Evolutionary conservation across 2,329 filamentous ascomycete species (phyloP).

Genomic region (Penicillium sp.): DNA sequence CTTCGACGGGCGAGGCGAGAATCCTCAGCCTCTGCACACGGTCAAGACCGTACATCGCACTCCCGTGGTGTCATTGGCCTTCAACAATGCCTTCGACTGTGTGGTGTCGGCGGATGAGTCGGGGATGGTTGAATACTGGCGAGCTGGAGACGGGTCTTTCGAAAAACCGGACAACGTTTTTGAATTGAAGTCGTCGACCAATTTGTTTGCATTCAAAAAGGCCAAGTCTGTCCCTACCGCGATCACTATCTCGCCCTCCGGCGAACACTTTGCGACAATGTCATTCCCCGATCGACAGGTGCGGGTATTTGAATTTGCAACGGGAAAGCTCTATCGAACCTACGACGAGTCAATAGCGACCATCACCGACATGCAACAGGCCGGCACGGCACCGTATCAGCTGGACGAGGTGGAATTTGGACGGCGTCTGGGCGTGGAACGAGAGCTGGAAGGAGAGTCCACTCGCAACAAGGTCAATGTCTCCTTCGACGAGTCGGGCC

Average conservation of each 20-base stretch:
- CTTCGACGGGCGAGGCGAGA: slow-evolving; percentile 87
- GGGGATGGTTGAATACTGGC: slow-evolving; percentile 98
- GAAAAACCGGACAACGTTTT: slow-evolving; percentile 93
- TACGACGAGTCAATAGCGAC: slow-evolving; percentile 93
- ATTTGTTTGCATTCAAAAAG: slow-evolving; percentile 96
- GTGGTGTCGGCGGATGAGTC: slow-evolving; percentile 84
- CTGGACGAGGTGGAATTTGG: slow-evolving; percentile 92
- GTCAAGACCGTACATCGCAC: slow-evolving; percentile 77
- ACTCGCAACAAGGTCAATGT: slow-evolving; percentile 75
- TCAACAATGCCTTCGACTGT: slow-evolving; percentile 85
- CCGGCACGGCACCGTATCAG: slow-evolving; percentile 76
- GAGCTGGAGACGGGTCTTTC: slow-evolving; percentile 67
- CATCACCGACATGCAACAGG: slow-evolving; percentile 91
- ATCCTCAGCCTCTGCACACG: slow-evolving; percentile 70
- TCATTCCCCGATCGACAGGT: slow-evolving; percentile 94
- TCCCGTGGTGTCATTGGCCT: slow-evolving; percentile 80
- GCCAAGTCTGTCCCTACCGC: slow-evolving; percentile 80
- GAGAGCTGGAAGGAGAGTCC: slow-evolving; percentile 72
- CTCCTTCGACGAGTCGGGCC: slow-evolving; percentile 90
- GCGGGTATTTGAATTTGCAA: slow-evolving; percentile 86
- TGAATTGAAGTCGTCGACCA: slow-evolving; percentile 88
- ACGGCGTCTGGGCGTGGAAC: slow-evolving; percentile 78
- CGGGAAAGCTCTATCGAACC: slow-evolving; percentile 82
- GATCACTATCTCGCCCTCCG: slow-evolving; percentile 80
- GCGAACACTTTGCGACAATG: slow-evolving; percentile 80